A percentile compares a stretch with the other conserved stretches of the same genome.
phyloP scores from a whole-genome alignment of 2,329 filamentous ascomycete species.

The Trichophyton schoenleinii region DNA sequence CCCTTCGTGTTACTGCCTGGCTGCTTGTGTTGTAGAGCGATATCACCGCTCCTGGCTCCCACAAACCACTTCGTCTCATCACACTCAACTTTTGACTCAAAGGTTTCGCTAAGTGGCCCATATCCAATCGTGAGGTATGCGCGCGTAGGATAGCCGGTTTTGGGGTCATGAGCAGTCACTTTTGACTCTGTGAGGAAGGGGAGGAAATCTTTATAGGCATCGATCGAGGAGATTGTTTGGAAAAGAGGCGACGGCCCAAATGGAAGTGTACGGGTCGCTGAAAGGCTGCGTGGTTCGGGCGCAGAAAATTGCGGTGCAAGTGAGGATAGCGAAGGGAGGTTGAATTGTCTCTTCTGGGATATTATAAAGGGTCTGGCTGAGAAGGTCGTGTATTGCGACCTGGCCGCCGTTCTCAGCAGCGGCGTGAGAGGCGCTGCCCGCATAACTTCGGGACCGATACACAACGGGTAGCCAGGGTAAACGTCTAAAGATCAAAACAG shows the following conservation, averaged over 20 bases:
- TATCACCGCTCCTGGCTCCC: constrained; percentile 50
- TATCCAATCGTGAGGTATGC: constrained; percentile 78
- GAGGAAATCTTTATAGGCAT: constrained; percentile 74
- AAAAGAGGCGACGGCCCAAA: constrained; percentile 63
- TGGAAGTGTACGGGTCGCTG: constrained; percentile 61
- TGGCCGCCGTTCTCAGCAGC: constrained; percentile 1
- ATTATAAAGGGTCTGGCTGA: constrained; percentile 1
- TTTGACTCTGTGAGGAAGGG: constrained; percentile 71
- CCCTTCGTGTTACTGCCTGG: background rate
- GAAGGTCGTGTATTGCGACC: background rate
- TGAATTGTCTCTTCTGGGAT: constrained; percentile 10
- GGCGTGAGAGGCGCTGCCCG: background rate
- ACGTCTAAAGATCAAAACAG: background rate
- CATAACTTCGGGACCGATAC: background rate
- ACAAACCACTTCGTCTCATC: constrained; percentile 54
- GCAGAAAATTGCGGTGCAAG: constrained; percentile 11
- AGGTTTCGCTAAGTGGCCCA: constrained; percentile 69
- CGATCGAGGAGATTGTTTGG: constrained; percentile 74
- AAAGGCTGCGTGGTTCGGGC: constrained; percentile 51
- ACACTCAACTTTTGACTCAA: constrained; percentile 69
- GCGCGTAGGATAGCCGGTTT: constrained; percentile 47
- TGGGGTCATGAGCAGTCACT: constrained; percentile 60
- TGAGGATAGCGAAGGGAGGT: constrained; percentile 12
- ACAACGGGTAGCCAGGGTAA: background rate
- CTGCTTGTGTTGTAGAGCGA: constrained; percentile 27